These are phyloP conservation scores for Ostreobium quekettii DNA, from an alignment of 139 green algal genomes.

Conservation along the genomic window DNA sequence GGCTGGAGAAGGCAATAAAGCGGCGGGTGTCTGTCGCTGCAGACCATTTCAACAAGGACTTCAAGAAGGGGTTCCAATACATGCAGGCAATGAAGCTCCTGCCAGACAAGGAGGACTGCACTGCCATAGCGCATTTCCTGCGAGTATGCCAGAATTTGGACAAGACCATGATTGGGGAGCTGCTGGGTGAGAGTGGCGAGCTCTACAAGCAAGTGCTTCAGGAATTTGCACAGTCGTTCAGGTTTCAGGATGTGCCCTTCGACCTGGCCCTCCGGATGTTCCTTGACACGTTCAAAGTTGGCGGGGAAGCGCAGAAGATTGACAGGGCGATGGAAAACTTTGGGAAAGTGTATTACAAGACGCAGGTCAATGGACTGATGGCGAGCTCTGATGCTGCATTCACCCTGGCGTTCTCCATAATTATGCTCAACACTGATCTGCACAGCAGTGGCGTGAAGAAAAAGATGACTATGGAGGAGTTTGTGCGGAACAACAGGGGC, in stretches of 20 bases:
- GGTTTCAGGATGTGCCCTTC: slow-evolving; percentile 47
- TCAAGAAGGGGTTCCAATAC: slow-evolving; percentile 91
- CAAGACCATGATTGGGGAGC: slow-evolving; percentile 81
- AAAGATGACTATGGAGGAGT: slow-evolving; percentile 78
- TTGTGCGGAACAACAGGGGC: slow-evolving; percentile 89
- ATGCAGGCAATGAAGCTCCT: slow-evolving; percentile 73
- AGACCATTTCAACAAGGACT: no score
- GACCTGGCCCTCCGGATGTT: slow-evolving; percentile 29
- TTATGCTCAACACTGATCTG: slow-evolving; percentile 98
- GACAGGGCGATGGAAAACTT: slow-evolving; percentile 78
- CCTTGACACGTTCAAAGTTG: slow-evolving; percentile 45
- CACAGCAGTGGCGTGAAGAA: slow-evolving; percentile 79
- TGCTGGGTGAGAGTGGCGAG: slow-evolving; percentile 79
- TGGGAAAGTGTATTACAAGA: slow-evolving; percentile 15
- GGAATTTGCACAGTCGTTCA: slow-evolving; percentile 57
- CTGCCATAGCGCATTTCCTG: slow-evolving; percentile 71
- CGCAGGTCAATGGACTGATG: slow-evolving; percentile 23
- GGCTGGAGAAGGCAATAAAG: no score
- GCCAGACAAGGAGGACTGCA: slow-evolving; percentile 38
- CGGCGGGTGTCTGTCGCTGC: no score
- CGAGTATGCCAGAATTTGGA: slow-evolving; percentile 71
- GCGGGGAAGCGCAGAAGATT: slow-evolving; percentile 97
- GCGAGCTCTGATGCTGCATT: slow-evolving; percentile 60
- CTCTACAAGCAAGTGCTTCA: slow-evolving; percentile 74
- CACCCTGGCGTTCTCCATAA: slow-evolving; percentile 93